Conservation (phyloP, 352 stramenopile genomes). For the Phytopythium mirpurense region DNA sequence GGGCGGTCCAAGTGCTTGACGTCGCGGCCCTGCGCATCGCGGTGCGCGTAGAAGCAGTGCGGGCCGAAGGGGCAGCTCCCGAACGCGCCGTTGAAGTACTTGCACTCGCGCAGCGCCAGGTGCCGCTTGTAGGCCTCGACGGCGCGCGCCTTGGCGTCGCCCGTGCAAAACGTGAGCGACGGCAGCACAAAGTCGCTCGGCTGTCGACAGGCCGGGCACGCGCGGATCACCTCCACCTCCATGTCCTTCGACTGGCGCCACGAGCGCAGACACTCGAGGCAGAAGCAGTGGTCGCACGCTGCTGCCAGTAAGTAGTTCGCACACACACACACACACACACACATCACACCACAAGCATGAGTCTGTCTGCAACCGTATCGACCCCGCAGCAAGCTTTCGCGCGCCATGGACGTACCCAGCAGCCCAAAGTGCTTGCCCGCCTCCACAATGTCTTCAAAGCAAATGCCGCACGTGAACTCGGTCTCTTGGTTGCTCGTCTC, state of each 20-base stretch:
- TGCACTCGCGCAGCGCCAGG: constrained; percentile 68
- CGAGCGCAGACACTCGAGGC: constrained; percentile 58
- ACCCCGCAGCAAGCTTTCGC: no score
- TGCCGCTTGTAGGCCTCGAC: constrained; percentile 74
- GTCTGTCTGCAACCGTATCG: no score
- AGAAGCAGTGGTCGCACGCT: constrained; percentile 77
- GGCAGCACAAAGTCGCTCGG: constrained; percentile 79
- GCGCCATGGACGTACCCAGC: constrained; percentile 65
- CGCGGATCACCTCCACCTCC: constrained; percentile 61
- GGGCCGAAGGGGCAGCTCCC: constrained; percentile 68
- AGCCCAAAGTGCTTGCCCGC: constrained; percentile 74
- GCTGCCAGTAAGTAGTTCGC: neutral
- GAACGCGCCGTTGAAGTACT: constrained; percentile 68
- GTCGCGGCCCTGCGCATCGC: constrained; percentile 43
- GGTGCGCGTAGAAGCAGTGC: constrained; percentile 77
- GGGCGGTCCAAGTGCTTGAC: constrained; percentile 62
- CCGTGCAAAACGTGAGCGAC: constrained; percentile 68
- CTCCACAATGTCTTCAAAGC: constrained; percentile 78
- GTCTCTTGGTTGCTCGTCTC: constrained; percentile 18
- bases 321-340: neutral
- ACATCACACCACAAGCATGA: no score
- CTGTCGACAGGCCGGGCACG: constrained; percentile 57
- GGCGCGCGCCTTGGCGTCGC: constrained; percentile 43
- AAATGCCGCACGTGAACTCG: constrained; percentile 73
- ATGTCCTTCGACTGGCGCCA: constrained; percentile 75